phyloP scores from a whole-genome alignment of 2,329 filamentous ascomycete species.

The Myriosclerotinia duriaeana region DNA sequence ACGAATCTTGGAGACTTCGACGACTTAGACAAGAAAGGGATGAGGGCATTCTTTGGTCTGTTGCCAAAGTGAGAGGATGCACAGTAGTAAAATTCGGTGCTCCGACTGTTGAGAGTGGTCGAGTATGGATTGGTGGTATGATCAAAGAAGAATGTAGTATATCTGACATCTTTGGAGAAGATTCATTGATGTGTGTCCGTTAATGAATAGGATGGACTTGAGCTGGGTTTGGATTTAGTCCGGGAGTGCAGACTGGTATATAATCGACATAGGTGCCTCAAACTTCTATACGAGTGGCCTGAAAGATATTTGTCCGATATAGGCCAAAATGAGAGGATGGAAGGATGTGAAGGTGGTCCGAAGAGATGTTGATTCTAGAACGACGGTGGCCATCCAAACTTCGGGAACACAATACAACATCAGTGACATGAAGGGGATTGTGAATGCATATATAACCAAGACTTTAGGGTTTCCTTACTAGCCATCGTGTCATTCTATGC shows the following conservation, averaged over 20 bases:
- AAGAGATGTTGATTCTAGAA: neutral
- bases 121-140: slow-evolving; percentile 77
- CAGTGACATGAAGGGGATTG: neutral
- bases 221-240: neutral
- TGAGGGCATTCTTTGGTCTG: slow-evolving; percentile 74
- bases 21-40: slow-evolving; percentile 59
- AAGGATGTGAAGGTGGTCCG: neutral
- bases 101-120: slow-evolving; percentile 74
- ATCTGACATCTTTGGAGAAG: slow-evolving; percentile 69
- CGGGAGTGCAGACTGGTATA: neutral
- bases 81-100: slow-evolving; percentile 91
- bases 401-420: neutral
- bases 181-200: slow-evolving; percentile 73
- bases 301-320: neutral
- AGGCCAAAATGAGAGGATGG: neutral
- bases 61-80: slow-evolving; percentile 75
- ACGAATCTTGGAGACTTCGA: slow-evolving; percentile 54
- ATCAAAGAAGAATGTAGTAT: slow-evolving; percentile 73
- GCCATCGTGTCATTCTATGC: neutral
- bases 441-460: neutral
- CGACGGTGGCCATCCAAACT: neutral
- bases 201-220: slow-evolving; percentile 36
- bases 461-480: neutral
- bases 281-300: neutral
- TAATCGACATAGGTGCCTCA: neutral